Evolutionary conservation across 1,284 basidiomycete genomes (phyloP).

Genomic region (Ganoderma lingzhi): DNA sequence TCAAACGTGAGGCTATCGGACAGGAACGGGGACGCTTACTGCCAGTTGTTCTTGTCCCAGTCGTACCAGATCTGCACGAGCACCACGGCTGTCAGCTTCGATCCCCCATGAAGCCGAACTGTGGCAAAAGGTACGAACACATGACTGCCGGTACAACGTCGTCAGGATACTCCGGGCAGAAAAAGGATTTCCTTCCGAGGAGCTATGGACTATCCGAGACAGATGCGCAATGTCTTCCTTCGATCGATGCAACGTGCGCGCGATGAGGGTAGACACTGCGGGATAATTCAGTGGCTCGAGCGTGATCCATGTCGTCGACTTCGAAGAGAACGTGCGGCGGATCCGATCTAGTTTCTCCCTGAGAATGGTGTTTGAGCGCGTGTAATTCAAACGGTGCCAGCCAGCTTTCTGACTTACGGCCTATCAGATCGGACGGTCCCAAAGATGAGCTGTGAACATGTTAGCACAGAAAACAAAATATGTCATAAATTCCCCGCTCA

Average conservation of each 20-base stretch:
- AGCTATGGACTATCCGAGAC: slow-evolving; percentile 60
- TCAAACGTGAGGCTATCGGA: slow-evolving; percentile 1
- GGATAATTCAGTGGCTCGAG: slow-evolving; percentile 64
- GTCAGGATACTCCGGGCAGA: slow-evolving; percentile 66
- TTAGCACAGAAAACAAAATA: slow-evolving; percentile 8
- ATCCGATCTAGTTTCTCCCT: slow-evolving; percentile 59
- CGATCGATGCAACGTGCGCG: slow-evolving; percentile 65
- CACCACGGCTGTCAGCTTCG: slow-evolving; percentile 1
- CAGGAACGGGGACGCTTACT: slow-evolving; percentile 48
- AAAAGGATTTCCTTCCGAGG: slow-evolving; percentile 74
- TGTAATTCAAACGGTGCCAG: neutral
- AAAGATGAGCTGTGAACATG: slow-evolving; percentile 61
- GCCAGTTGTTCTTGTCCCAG: slow-evolving; percentile 69
- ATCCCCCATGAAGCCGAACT: neutral
- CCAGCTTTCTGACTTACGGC: slow-evolving; percentile 43
- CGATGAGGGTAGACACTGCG: slow-evolving; percentile 64
- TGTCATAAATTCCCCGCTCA: slow-evolving; percentile 37
- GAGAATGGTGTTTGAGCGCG: slow-evolving; percentile 5
- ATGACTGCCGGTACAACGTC: slow-evolving; percentile 64
- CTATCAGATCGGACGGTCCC: slow-evolving; percentile 69
- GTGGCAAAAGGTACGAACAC: slow-evolving; percentile 45
- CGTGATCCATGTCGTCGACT: slow-evolving; percentile 70
- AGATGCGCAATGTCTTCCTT: slow-evolving; percentile 63
- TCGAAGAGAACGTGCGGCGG: slow-evolving; percentile 60
- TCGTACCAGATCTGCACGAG: slow-evolving; percentile 62